phyloP scores from a whole-genome alignment of 352 stramenopile genomes.

The Pythium sp. region DNA sequence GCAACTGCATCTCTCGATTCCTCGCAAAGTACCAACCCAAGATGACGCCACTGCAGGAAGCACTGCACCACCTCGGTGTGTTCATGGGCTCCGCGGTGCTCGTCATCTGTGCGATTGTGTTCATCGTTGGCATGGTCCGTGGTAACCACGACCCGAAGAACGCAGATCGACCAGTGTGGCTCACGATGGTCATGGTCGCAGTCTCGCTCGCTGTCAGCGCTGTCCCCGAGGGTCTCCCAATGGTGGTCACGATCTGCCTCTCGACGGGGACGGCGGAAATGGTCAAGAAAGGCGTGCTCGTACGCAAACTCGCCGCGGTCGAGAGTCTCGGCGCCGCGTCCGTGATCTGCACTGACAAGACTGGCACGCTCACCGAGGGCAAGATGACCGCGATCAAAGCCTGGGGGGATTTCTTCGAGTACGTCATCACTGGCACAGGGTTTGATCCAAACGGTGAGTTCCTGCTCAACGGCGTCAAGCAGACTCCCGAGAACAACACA shows the following conservation, averaged over 20 bases:
- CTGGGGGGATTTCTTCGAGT: slow-evolving; percentile 38
- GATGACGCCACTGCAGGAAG: slow-evolving; percentile 85
- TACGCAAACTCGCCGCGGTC: slow-evolving; percentile 53
- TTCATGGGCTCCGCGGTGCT: slow-evolving; percentile 80
- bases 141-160: slow-evolving; percentile 45
- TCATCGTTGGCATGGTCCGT: slow-evolving; percentile 76
- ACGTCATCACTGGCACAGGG: slow-evolving; percentile 31
- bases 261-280: slow-evolving; percentile 34
- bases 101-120: slow-evolving; percentile 82
- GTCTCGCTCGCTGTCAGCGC: slow-evolving; percentile 65
- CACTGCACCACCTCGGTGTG: slow-evolving; percentile 92
- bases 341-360: slow-evolving; percentile 90
- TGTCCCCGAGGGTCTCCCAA: slow-evolving; percentile 37
- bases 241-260: slow-evolving; percentile 44
- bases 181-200: slow-evolving; percentile 90
- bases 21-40: slow-evolving; percentile 33
- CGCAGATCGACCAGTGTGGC: slow-evolving; percentile 70
- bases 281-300: slow-evolving; percentile 45
- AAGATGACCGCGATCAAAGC: slow-evolving; percentile 54
- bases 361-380: slow-evolving; percentile 84
- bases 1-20: slow-evolving; percentile 20
- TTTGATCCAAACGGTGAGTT: slow-evolving; percentile 32
- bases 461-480: slow-evolving; percentile 18
- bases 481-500: slow-evolving; percentile 25
- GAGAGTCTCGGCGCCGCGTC: slow-evolving; percentile 74